Evolutionary conservation across 176 grass and related monocot genomes (phyloP).

Genomic region (Carex parvula): DNA sequence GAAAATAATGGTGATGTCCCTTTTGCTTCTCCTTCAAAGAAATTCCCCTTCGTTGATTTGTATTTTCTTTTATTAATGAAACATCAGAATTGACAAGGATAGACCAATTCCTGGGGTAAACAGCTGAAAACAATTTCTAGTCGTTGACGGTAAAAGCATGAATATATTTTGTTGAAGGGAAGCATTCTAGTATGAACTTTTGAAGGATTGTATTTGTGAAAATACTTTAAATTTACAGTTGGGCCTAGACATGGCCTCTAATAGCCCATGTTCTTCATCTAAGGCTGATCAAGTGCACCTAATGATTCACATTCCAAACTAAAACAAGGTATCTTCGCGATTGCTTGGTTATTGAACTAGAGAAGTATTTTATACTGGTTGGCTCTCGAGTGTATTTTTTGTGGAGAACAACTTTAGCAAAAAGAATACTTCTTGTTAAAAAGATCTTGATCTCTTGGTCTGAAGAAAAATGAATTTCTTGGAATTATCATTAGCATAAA

Average conservation of each 20-base stretch:
- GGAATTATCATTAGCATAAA: background rate
- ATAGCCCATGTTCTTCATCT: background rate
- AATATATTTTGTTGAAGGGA: background rate
- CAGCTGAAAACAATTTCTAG: background rate
- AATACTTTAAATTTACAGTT: background rate
- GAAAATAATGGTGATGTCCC: conserved; percentile 5
- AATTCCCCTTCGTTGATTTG: background rate
- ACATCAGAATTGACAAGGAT: background rate
- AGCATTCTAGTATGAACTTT: background rate
- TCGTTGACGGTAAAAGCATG: background rate
- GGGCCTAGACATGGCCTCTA: background rate
- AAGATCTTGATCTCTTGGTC: background rate
- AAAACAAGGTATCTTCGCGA: background rate
- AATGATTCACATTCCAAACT: background rate
- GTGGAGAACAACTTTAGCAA: background rate
- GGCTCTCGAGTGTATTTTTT: background rate
- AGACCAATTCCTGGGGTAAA: background rate
- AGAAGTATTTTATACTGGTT: background rate
- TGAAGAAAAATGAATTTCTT: background rate
- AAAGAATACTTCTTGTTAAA: background rate
- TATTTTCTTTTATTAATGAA: background rate
- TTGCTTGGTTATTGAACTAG: background rate
- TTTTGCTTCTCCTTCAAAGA: conserved; percentile 16
- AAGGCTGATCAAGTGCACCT: background rate
- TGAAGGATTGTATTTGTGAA: background rate